Percentiles rank a stretch among this genome's conserved stretches.
Conservation (phyloP, 139 green algal genomes). For the Coelastrella sp. region DNA sequence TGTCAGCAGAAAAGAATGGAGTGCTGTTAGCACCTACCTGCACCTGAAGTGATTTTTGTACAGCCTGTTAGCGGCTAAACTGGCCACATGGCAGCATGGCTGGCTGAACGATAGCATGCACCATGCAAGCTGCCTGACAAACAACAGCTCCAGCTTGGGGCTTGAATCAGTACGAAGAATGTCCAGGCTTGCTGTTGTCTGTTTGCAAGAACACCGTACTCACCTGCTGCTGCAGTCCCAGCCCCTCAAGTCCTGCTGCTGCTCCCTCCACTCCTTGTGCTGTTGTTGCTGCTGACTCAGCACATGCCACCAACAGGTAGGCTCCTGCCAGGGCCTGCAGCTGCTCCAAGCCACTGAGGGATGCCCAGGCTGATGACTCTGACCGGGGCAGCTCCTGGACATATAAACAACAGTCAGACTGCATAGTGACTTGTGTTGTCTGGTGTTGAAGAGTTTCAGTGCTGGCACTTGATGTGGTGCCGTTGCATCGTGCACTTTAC, state of each 20-base stretch:
- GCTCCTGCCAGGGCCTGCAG: not conserved
- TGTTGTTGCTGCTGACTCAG: constrained; percentile 30
- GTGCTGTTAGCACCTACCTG: no score
- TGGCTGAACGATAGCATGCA: no score
- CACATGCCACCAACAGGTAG: constrained; percentile 40
- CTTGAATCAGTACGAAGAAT: no score
- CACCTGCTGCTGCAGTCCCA: constrained; percentile 10
- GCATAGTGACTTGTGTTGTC: not conserved
- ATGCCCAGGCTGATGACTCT: constrained; percentile 18
- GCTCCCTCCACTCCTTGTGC: constrained; percentile 9
- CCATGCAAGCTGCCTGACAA: no score
- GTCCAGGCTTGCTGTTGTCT: no score
- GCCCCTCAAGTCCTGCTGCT: constrained; percentile 6
- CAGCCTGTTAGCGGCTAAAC: no score
- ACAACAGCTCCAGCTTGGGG: no score
- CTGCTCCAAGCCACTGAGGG: constrained; percentile 4
- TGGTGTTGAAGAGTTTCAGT: not conserved
- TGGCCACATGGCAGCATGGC: no score
- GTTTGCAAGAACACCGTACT: not conserved
- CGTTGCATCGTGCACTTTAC: no score
- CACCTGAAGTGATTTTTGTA: no score
- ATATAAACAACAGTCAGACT: not conserved
- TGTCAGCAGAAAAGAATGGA: not conserved
- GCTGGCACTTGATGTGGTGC: no score
- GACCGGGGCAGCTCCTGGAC: constrained; percentile 40